Evolutionary conservation across 2,329 filamentous ascomycete species (phyloP).

Genomic region (Coniochaeta sp.): DNA sequence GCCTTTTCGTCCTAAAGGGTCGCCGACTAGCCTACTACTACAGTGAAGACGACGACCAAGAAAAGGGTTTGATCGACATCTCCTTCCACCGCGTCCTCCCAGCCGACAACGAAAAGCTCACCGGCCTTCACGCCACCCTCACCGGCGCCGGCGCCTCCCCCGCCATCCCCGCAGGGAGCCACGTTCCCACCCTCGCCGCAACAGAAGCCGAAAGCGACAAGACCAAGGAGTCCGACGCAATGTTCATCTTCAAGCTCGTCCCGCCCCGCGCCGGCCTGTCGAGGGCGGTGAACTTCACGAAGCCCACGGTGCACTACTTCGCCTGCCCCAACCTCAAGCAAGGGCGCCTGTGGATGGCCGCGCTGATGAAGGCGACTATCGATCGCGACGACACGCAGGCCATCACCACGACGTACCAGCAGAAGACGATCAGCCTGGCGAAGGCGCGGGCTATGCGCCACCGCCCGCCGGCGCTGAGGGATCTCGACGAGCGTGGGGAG

Average conservation of each 20-base stretch:
- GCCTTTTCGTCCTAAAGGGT: slow-evolving; percentile 90
- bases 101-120: slow-evolving; percentile 84
- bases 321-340: slow-evolving; percentile 85
- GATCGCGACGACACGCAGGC: slow-evolving; percentile 77
- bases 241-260: slow-evolving; percentile 98
- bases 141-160: slow-evolving; percentile 75
- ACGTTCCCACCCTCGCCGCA: slow-evolving; percentile 36
- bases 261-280: slow-evolving; percentile 83
- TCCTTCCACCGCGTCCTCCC: slow-evolving; percentile 95
- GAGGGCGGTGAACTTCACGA: slow-evolving; percentile 92
- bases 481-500: slow-evolving; percentile 39
- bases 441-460: slow-evolving; percentile 86
- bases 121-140: slow-evolving; percentile 83
- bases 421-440: slow-evolving; percentile 88
- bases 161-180: slow-evolving; percentile 41
- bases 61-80: slow-evolving; percentile 95
- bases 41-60: slow-evolving; percentile 82
- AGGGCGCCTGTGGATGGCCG: slow-evolving; percentile 95
- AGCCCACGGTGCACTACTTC: slow-evolving; percentile 95
- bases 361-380: slow-evolving; percentile 97
- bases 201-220: slow-evolving; percentile 41
- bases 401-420: slow-evolving; percentile 88
- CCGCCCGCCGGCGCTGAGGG: slow-evolving; percentile 83
- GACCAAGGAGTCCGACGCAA: slow-evolving; percentile 44
- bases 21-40: slow-evolving; percentile 94